Base-by-base conservation (phyloP, 2,329 filamentous ascomycete species). In the Lithohypha guttulata region DNA sequence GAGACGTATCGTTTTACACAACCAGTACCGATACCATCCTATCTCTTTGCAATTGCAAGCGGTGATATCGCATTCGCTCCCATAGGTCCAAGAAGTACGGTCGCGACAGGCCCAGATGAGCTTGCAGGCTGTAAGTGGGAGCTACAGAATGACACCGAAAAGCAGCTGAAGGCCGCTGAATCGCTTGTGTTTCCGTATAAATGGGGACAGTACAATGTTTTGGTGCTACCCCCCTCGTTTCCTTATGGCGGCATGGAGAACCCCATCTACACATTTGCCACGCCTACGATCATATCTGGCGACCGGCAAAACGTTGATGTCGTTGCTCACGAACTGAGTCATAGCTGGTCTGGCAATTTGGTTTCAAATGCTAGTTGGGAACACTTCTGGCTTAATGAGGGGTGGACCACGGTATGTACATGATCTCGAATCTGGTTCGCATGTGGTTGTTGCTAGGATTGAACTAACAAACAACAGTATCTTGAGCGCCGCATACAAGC, bases 351-450 rank as follows among this genome's bases (percentile, higher is more conserved):
- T 44, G 89, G 87, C 18, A 95, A 95, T 52, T 64, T 80, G 5
- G 68, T 70, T 14, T 68, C 64, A 17, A 70, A 68, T 50, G 63
- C 62, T 27, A 68, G 62, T 11, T 71, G 68, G 66, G 64, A 70
- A 45, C 65, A 71, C 45, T 71, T 70, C 47, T 71, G 68, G 69
- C 58, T 80, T 28, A 80, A 80, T 47, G 77, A 80, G 55, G 89
- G 89, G 21, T 96, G 89, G 91, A 96, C 91, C 0, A 82, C 81
- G n/a, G n/a, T n/a, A n/a, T n/a, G n/a, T n/a, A n/a, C n/a, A n/a
- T n/a, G n/a, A n/a, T n/a, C n/a, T n/a, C n/a, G n/a, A n/a, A n/a
- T n/a, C n/a, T n/a, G n/a, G n/a, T n/a, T n/a, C n/a, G n/a, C n/a
- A n/a, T n/a, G n/a, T n/a, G n/a, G n/a, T n/a, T n/a, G n/a, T n/a